These are phyloP conservation scores for Musa itinerans DNA, from an alignment of 176 grass and related monocot species.

Conservation along the genomic window DNA sequence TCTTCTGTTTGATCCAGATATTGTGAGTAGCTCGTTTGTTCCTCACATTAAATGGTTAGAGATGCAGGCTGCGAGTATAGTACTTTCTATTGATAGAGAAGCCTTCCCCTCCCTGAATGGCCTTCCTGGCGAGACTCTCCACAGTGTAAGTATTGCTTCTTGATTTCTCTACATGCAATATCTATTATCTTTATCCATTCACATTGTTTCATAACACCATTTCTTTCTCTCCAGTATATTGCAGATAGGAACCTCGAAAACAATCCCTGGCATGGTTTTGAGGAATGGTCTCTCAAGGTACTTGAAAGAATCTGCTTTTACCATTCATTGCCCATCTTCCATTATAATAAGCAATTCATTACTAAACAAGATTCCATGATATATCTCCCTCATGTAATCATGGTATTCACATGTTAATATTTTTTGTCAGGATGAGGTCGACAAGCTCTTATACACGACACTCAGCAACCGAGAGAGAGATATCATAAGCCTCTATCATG, in stretches of 20 bases:
- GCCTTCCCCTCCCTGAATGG: conserved; percentile 70
- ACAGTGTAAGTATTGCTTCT: conserved; percentile 46
- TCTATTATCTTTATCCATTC: conserved; percentile 11
- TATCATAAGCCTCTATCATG: conserved; percentile 79
- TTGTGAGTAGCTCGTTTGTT: conserved; percentile 21
- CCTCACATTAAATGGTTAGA: conserved; percentile 19
- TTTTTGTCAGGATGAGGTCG: conserved; percentile 72
- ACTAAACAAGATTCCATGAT: background rate
- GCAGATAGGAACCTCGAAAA: conserved; percentile 70
- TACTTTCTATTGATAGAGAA: conserved; percentile 82
- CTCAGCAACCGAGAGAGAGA: conserved; percentile 75
- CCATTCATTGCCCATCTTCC: background rate
- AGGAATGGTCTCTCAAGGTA: conserved; percentile 75
- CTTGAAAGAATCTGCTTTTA: conserved; percentile 7
- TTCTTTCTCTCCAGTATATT: conserved; percentile 48
- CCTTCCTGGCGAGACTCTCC: conserved; percentile 64
- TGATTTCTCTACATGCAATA: background rate
- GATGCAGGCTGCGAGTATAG: conserved; percentile 64
- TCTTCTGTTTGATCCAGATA: conserved; percentile 1
- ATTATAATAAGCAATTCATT: background rate
- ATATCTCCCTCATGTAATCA: background rate
- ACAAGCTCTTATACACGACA: conserved; percentile 53
- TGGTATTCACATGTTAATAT: background rate
- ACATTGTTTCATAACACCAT: background rate
- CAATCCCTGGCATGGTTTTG: conserved; percentile 88